Conservation (phyloP, 2,329 filamentous ascomycete genomes). For the Sordariomycetes sp. region DNA sequence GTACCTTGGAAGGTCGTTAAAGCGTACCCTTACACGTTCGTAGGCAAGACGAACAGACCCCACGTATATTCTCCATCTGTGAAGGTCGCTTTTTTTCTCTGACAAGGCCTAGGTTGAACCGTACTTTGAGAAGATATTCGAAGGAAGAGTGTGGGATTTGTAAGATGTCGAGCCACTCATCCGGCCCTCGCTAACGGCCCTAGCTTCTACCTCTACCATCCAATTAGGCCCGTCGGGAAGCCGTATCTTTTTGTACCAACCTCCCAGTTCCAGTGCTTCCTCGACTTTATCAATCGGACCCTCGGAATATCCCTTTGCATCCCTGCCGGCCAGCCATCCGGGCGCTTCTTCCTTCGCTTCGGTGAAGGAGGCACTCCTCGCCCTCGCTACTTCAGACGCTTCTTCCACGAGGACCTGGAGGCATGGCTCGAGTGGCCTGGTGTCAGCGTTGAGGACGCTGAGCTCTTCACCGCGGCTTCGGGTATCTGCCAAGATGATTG, state of each 20-base stretch:
- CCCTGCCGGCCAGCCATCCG: constrained; percentile 38
- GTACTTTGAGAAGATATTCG: constrained; percentile 52
- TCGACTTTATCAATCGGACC: constrained; percentile 55
- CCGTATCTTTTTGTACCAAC: constrained; percentile 61
- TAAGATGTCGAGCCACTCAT: too few species aligned
- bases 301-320: constrained; percentile 47
- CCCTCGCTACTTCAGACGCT: constrained; percentile 59
- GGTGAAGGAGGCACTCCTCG: constrained; percentile 47
- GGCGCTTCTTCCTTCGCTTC: constrained; percentile 55
- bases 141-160: constrained; percentile 64
- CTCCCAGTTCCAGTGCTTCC: constrained; percentile 53
- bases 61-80: constrained; percentile 22
- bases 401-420: constrained; percentile 27
- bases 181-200: background rate
- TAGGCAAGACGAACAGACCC: constrained; percentile 41
- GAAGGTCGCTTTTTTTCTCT: background rate
- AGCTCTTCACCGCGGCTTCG: constrained; percentile 15
- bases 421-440: constrained; percentile 23
- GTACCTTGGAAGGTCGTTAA: constrained; percentile 43
- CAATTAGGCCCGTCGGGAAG: constrained; percentile 30
- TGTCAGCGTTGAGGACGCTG: constrained; percentile 23
- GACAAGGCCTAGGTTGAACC: constrained; percentile 23
- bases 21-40: constrained; percentile 51
- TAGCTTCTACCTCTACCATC: constrained; percentile 60
- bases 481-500: constrained; percentile 6